These are phyloP conservation scores for Populus hybrid DNA, from an alignment of 441 rosid species.

Conservation along the genomic window DNA sequence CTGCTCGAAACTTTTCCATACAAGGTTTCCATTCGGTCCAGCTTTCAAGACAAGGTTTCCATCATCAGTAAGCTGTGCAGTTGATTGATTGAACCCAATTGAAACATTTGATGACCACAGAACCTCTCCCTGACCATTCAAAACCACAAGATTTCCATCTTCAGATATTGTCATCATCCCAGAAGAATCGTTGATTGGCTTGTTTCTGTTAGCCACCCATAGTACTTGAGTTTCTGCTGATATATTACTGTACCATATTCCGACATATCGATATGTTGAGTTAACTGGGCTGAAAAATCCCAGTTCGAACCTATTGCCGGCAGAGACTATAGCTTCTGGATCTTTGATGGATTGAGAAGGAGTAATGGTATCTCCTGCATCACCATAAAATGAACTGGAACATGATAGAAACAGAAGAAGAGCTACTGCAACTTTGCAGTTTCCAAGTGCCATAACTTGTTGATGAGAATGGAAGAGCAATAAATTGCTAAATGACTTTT, in stretches of 20 bases:
- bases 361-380: conserved; percentile 29
- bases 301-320: conserved; percentile 23
- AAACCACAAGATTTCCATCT: too few species aligned
- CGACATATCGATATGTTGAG: conserved; percentile 33
- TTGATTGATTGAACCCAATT: too few species aligned
- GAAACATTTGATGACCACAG: too few species aligned
- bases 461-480: not conserved
- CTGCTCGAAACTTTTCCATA: not conserved
- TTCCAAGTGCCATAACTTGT: not conserved
- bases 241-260: conserved; percentile 21
- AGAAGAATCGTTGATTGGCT: not conserved
- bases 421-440: not conserved
- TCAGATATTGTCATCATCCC: too few species aligned
- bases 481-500: too few species aligned
- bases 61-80: too few species aligned
- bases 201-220: conserved; percentile 54
- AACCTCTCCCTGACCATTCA: too few species aligned
- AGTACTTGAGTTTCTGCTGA: conserved; percentile 19
- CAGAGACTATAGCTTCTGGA: conserved; percentile 27
- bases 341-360: conserved; percentile 29
- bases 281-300: conserved; percentile 53
- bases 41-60: too few species aligned
- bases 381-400: conserved; percentile 16
- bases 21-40: too few species aligned
- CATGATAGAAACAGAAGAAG: conserved; percentile 13